These are phyloP conservation scores for Phytophthora citricola DNA, from an alignment of 352 stramenopile species.

Conservation along the genomic window DNA sequence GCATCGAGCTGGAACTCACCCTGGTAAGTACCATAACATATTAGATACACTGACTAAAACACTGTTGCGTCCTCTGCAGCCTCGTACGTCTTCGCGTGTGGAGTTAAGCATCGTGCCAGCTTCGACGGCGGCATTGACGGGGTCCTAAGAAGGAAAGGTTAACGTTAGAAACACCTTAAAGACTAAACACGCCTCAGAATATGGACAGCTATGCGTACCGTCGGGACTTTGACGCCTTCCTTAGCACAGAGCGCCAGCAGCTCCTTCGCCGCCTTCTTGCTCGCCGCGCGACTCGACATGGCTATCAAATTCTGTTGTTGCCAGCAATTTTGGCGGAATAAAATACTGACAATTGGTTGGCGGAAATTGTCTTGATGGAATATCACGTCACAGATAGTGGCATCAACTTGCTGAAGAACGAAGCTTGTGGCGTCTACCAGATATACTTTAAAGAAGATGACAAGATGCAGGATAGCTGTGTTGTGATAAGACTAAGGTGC, in stretches of 20 bases:
- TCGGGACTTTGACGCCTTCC: conserved; percentile 82
- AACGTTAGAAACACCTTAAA: background rate
- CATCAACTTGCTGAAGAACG: too few relatives aligned
- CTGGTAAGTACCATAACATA: conserved; percentile 28
- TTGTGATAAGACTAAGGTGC: background rate
- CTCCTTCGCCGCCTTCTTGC: conserved; percentile 73
- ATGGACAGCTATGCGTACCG: conserved; percentile 35
- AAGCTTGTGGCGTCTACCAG: too few relatives aligned
- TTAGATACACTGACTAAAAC: background rate
- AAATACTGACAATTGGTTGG: too few relatives aligned
- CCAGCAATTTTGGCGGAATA: conserved; percentile 5
- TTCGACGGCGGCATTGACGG: conserved; percentile 82
- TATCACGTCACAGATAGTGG: too few relatives aligned
- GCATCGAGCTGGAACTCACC: conserved; percentile 79
- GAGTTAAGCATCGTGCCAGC: conserved; percentile 88
- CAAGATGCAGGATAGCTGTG: background rate
- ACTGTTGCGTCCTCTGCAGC: background rate
- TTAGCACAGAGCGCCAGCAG: conserved; percentile 81
- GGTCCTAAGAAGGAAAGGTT: conserved; percentile 41
- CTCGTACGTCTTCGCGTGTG: conserved; percentile 73
- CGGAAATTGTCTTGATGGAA: too few relatives aligned
- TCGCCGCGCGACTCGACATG: conserved; percentile 42
- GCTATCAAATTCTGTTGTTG: conserved; percentile 1
- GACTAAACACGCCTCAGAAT: background rate
- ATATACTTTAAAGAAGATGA: too few relatives aligned